phyloP scores from a whole-genome alignment of 305 asterid genomes.

The Solanum aculeatissimum region DNA sequence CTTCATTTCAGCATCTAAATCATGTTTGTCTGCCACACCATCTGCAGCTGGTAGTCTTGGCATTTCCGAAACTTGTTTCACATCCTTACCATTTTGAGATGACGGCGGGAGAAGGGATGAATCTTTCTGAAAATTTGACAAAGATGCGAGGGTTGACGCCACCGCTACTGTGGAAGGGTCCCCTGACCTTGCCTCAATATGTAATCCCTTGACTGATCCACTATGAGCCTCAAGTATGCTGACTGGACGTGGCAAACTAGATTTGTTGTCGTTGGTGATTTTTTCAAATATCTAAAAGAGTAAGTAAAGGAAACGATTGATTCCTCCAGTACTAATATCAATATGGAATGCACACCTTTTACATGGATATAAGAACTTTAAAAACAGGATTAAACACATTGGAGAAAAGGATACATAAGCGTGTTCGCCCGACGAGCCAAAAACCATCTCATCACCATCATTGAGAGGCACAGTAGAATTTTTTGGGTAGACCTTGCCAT shows the following conservation, averaged over 20 bases:
- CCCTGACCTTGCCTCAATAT: constrained; percentile 61
- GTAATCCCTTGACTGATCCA: constrained; percentile 59
- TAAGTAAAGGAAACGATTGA: constrained; percentile 38
- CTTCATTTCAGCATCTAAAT: constrained; percentile 45
- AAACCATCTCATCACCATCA: constrained; percentile 86
- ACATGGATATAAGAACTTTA: not conserved
- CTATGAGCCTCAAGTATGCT: constrained; percentile 62
- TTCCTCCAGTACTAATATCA: not conserved
- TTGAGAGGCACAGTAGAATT: constrained; percentile 57
- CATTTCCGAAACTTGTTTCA: constrained; percentile 36
- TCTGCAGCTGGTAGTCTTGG: constrained; percentile 53
- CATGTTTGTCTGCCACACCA: constrained; percentile 42
- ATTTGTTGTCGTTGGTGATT: constrained; percentile 28
- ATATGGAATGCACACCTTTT: not conserved
- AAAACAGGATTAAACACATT: constrained; percentile 1
- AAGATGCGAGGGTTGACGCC: constrained; percentile 65
- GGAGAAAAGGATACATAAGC: constrained; percentile 83
- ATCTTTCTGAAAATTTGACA: constrained; percentile 38
- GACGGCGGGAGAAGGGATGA: constrained; percentile 41
- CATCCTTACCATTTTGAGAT: constrained; percentile 38
- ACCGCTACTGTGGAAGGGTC: constrained; percentile 71
- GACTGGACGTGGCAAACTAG: constrained; percentile 46
- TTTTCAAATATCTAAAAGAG: constrained; percentile 61
- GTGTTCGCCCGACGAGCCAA: constrained; percentile 54
- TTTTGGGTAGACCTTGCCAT: constrained; percentile 59